Base-by-base conservation (phyloP, 441 rosid species). In the Cnidoscolus chayamansa region DNA sequence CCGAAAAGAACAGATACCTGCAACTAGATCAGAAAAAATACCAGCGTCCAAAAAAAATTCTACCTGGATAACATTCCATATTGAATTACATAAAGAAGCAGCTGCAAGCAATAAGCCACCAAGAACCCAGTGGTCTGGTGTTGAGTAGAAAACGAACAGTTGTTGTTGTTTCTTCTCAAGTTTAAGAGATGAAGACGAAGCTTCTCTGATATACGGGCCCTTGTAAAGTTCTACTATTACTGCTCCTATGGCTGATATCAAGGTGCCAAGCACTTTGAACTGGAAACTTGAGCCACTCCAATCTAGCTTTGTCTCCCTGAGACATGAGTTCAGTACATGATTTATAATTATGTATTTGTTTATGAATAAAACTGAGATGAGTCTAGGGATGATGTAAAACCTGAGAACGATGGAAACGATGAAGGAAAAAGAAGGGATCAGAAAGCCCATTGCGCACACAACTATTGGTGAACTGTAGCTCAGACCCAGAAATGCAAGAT, bases 381-480 rank as follows among this genome's bases (percentile, higher is more conserved):
- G 25, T 25, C 25, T 25, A 25, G 55, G 60, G 43, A 54, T 40
- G 58, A 19, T 50, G 48, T 67, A 47, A 48, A 72, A 86, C 94
- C 97, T 86, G 79, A 83, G 82, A 40, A 87, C 4, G 69, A 84
- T 48, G 50, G 89, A 78, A 65, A 90, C 71, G 50, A 92, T 37
- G 84, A 90, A 89, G 68, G 92, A 86, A 77, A 89, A 74, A 12
- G 92, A 74, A 53, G 96, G 96, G 51, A 82, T 70, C 71, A 85
- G 70, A 62, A 86, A 88, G 66, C 93, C 96, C 94, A 89, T 90
- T 74, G 88, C 89, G 63, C 96, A 90, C 13, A 86, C 95, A 35
- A 87, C 89, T n/a, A 89, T 85, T 0, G 96, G 98, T 8, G 98
- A 89, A 78, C 92, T 87, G 74, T 82, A 83, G 70, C 80, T 78